These are phyloP conservation scores for Parachlorella kessleri DNA, from an alignment of 139 green algal genomes.

Conservation along the genomic window DNA sequence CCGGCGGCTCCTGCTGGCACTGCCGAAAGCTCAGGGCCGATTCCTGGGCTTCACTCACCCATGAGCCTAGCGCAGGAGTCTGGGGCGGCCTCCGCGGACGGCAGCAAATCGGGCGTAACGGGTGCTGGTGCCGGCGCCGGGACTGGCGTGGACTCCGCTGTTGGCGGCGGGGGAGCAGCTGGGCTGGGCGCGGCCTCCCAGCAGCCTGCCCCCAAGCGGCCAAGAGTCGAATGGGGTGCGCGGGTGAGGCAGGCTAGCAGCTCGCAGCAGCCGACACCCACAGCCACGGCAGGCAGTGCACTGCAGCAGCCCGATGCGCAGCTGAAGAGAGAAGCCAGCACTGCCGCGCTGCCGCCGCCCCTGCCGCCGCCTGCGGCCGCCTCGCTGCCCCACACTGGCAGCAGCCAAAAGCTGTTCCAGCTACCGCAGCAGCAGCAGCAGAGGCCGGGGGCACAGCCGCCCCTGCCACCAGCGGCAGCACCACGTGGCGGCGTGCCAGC, in stretches of 20 bases:
- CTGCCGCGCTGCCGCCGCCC: neutral
- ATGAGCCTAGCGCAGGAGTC: neutral
- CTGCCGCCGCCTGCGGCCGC: neutral
- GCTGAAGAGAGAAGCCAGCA: too few relatives aligned
- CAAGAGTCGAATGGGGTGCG: neutral
- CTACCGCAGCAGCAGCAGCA: neutral
- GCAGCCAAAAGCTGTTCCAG: conserved; percentile 12
- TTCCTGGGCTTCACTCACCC: neutral
- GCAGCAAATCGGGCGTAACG: neutral
- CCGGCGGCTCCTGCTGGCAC: neutral
- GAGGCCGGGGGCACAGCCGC: neutral
- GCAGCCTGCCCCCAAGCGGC: too few relatives aligned
- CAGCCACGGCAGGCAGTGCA: too few relatives aligned
- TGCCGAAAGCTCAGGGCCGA: neutral
- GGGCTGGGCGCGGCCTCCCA: too few relatives aligned
- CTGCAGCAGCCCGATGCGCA: too few relatives aligned
- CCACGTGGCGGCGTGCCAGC: neutral
- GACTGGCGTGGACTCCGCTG: neutral
- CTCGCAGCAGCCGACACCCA: neutral
- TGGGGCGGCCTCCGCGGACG: neutral
- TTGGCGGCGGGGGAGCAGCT: too few relatives aligned
- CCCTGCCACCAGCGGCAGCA: neutral
- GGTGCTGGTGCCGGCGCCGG: neutral
- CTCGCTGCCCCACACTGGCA: neutral
- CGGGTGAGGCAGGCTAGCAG: neutral